Conservation (phyloP, 805 yeast genomes). For the Suhomyces pyralidae region DNA sequence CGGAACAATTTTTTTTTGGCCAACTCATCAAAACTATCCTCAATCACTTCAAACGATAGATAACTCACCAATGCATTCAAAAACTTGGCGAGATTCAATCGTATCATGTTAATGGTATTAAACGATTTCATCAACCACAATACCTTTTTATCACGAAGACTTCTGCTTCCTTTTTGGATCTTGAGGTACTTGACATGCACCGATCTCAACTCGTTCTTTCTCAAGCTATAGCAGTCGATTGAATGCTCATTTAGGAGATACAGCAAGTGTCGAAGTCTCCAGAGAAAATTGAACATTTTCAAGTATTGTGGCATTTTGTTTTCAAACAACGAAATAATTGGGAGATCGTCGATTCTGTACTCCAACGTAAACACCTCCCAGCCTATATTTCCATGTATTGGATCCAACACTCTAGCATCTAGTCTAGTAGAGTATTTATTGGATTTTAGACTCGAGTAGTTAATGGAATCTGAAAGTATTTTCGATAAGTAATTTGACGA, state of each 20-base stretch:
- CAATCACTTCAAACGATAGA: constrained; percentile 47
- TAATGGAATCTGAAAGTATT: constrained; percentile 62
- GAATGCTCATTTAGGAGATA: constrained; percentile 43
- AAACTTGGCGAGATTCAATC: constrained; percentile 41
- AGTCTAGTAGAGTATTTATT: constrained; percentile 47
- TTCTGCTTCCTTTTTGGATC: constrained; percentile 27
- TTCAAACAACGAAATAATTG: constrained; percentile 44
- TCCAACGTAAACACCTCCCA: constrained; percentile 94
- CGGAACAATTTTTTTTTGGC: constrained; percentile 23
- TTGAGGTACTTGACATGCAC: constrained; percentile 9
- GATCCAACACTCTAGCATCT: constrained; percentile 79
- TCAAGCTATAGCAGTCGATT: constrained; percentile 24
- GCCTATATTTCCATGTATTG: constrained; percentile 69
- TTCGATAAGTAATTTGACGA: constrained; percentile 65
- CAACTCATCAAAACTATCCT: constrained; percentile 30
- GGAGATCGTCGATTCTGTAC: constrained; percentile 55
- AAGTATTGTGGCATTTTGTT: constrained; percentile 46
- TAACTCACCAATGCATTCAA: constrained; percentile 39
- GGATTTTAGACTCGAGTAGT: constrained; percentile 48
- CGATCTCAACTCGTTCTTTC: constrained; percentile 22
- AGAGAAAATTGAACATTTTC: constrained; percentile 78
- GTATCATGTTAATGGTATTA: constrained; percentile 34
- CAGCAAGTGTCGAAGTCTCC: constrained; percentile 69
- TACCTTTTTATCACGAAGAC: constrained; percentile 21
- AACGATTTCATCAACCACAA: constrained; percentile 30